These are phyloP conservation scores for Carex littledalei DNA, from an alignment of 176 grass and related monocot species.

Conservation along the genomic window DNA sequence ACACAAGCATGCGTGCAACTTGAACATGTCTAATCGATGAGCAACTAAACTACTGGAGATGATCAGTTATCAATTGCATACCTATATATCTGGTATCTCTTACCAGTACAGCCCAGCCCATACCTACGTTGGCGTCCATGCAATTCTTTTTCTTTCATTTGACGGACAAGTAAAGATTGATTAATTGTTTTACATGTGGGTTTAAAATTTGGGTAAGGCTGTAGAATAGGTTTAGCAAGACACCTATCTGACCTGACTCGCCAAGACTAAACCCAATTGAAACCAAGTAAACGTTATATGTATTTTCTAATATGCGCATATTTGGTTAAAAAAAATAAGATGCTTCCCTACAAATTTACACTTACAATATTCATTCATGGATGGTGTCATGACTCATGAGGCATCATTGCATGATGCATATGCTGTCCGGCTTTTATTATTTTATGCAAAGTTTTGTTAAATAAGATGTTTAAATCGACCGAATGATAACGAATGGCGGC, in stretches of 20 bases:
- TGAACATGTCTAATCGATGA: background rate
- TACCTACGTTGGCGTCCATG: background rate
- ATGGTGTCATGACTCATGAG: background rate
- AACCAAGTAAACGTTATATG: background rate
- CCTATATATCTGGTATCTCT: background rate
- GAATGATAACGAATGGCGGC: background rate
- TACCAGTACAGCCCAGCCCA: background rate
- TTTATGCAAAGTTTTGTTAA: background rate
- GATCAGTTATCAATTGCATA: background rate
- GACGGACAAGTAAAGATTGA: background rate
- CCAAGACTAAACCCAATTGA: background rate
- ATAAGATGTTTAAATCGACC: background rate
- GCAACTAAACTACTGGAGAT: background rate
- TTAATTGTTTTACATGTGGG: background rate
- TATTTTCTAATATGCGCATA: background rate
- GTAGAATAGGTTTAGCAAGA: background rate
- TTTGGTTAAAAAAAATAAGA: background rate
- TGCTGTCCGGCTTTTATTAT: background rate
- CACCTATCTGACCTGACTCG: background rate
- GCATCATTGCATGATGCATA: background rate
- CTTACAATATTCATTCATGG: background rate
- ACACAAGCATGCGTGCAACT: background rate
- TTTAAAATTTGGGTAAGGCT: background rate
- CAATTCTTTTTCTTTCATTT: background rate
- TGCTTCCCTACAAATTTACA: background rate